Conservation (phyloP, 2,329 filamentous ascomycete genomes). For the Hypoxylon sp. region DNA sequence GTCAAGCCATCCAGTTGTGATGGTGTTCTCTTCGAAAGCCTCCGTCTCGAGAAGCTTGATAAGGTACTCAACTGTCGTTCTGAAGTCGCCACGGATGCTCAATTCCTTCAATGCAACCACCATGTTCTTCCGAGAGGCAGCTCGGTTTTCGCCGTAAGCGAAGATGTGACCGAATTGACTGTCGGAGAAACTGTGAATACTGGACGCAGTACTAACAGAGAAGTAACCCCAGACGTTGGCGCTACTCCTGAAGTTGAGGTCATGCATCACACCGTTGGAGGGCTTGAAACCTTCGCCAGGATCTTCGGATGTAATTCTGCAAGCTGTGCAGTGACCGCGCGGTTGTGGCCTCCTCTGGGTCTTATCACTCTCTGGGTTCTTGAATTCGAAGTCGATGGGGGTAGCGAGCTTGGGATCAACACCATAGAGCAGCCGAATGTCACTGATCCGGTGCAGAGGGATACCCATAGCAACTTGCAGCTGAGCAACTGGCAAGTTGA, state of each 20-base stretch:
- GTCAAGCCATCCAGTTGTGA: slow-evolving; percentile 98
- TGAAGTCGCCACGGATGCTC: slow-evolving; percentile 99
- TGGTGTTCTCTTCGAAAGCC: slow-evolving; percentile 98
- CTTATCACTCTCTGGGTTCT: slow-evolving; percentile 82
- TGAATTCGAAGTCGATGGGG: slow-evolving; percentile 97
- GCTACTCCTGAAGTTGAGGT: slow-evolving; percentile 97
- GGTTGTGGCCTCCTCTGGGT: slow-evolving; percentile 90
- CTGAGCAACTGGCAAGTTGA: slow-evolving; percentile 96
- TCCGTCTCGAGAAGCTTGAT: slow-evolving; percentile 99
- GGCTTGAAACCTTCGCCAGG: slow-evolving; percentile 99
- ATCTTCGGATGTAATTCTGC: slow-evolving; percentile 98
- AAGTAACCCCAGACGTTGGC: slow-evolving; percentile 99
- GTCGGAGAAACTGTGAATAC: slow-evolving; percentile 99
- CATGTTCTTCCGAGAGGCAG: slow-evolving; percentile 98
- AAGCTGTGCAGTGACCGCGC: slow-evolving; percentile 97
- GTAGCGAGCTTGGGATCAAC: slow-evolving; percentile 88
- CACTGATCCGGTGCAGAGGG: slow-evolving; percentile 92
- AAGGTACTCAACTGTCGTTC: slow-evolving; percentile 97
- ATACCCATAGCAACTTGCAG: slow-evolving; percentile 99
- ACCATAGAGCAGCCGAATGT: slow-evolving; percentile 96
- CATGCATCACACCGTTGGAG: slow-evolving; percentile 98
- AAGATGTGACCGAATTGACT: slow-evolving; percentile 99
- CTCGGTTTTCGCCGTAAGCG: slow-evolving; percentile 97
- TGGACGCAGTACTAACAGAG: slow-evolving; percentile 95
- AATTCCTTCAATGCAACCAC: slow-evolving; percentile 97